A percentile compares a stretch with the other conserved stretches of the same genome.
Conservation (phyloP, 176 grass and related monocot species). For the Microstegium vimineum region DNA sequence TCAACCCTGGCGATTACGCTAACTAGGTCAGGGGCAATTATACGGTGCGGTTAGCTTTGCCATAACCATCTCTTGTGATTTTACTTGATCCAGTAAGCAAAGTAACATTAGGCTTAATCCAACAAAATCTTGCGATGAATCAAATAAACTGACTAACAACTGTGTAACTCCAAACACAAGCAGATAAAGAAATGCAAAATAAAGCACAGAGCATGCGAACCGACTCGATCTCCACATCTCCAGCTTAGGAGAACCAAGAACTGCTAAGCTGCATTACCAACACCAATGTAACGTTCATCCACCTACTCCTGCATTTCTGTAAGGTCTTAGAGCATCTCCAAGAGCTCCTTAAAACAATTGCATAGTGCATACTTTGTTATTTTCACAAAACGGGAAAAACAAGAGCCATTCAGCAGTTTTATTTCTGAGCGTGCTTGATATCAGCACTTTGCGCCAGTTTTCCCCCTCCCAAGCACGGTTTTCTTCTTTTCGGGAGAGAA, state of each 20-base stretch:
- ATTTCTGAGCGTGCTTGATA: background rate
- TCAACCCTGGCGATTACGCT: background rate
- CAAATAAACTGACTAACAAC: background rate
- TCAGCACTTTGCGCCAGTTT: background rate
- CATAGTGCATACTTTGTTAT: background rate
- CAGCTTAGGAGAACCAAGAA: background rate
- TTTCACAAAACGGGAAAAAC: background rate
- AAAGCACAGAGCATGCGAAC: background rate
- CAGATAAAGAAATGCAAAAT: background rate
- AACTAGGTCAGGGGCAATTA: background rate
- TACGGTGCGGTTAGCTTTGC: background rate
- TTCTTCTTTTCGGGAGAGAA: background rate
- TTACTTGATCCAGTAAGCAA: background rate
- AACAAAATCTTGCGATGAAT: background rate
- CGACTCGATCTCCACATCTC: background rate
- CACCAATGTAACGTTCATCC: background rate
- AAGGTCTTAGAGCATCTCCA: background rate
- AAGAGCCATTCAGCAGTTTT: background rate
- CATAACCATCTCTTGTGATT: background rate
- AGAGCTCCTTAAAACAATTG: background rate
- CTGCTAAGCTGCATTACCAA: background rate
- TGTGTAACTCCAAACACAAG: background rate
- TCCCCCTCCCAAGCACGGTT: background rate
- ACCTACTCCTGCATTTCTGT: background rate
- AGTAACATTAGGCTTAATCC: background rate